Base-by-base conservation (phyloP, 2,329 filamentous ascomycete genomes). In the Colletotrichum falcatum region DNA sequence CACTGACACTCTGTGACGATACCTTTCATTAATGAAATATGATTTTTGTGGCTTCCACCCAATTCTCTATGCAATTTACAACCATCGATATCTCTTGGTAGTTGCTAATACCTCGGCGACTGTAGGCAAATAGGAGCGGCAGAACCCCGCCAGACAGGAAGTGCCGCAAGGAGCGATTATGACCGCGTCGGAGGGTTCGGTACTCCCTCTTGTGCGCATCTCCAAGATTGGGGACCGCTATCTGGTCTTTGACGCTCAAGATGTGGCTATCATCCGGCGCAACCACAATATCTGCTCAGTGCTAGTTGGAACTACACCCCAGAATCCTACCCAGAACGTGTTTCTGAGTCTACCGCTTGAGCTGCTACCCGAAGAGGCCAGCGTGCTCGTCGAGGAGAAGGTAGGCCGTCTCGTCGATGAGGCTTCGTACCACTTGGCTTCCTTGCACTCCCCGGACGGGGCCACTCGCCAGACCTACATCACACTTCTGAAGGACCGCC, bases 271-370 rank as follows among this genome's bases (percentile, higher is more conserved):
- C 79, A 86, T 97, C 73, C 92, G 96, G 74, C 90, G 93, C 72
- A 85, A 90, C 76, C 89, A 97, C 83, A 91, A 94, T 79, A 94
- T 97, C 76, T 95, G 92, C 77, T 94, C 94, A 73, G 92, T 96
- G 39, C 86, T 97, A 65, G 91, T 93, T 70, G 96, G 96, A 67
- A 95, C 93, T 9, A 90, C 97, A 37, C 95, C 96, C 2, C 95
- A 98, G 81, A 91, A 94, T 67, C 94, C 95, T 7, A 95, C 97
- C 75, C 96, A 99, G 82, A 98, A 97, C 82, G 88, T 97, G 68
- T 98, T 98, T 79, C 88, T 95, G 69, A 94, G 95, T 55, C 83
- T 98, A 60, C 96, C 96, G 3, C 83, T 98, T 33, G 92, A 98
- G 83, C 86, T 99, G 54, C 93, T 96, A 84, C 91, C 94, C 1